Evolutionary conservation across 768 basidiomycete species (phyloP).

Genomic region (Panellus pusillus): DNA sequence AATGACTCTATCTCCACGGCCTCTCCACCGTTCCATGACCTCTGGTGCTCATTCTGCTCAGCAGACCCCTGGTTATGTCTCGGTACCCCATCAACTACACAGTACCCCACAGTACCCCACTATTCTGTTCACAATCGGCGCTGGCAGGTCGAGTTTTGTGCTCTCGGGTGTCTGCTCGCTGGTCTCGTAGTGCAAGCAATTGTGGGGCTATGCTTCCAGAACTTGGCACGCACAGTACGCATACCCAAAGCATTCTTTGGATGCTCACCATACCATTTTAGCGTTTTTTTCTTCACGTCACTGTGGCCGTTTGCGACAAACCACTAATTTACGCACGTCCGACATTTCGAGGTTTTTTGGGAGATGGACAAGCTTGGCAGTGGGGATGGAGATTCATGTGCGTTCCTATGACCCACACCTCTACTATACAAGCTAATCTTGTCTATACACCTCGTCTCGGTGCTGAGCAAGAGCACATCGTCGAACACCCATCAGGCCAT

Average conservation of each 20-base stretch:
- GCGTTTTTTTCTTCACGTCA: not conserved
- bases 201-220: not conserved
- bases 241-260: not conserved
- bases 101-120: too few species aligned
- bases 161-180: not conserved
- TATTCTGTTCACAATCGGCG: too few species aligned
- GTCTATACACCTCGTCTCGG: too few species aligned
- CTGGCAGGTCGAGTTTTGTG: not conserved
- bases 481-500: too few species aligned
- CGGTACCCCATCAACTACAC: too few species aligned
- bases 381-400: not conserved
- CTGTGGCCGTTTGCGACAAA: not conserved
- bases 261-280: not conserved
- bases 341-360: not conserved
- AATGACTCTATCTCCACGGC: not conserved
- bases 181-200: not conserved
- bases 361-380: not conserved
- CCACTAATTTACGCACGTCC: not conserved
- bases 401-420: not conserved
- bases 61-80: not conserved
- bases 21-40: not conserved
- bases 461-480: too few species aligned
- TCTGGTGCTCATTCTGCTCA: not conserved
- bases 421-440: too few species aligned
- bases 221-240: not conserved